Percentiles rank a stretch among this genome's conserved stretches.
These are phyloP conservation scores for Botrytis squamosa DNA, from an alignment of 2,329 filamentous ascomycete genomes.

Conservation along the genomic window DNA sequence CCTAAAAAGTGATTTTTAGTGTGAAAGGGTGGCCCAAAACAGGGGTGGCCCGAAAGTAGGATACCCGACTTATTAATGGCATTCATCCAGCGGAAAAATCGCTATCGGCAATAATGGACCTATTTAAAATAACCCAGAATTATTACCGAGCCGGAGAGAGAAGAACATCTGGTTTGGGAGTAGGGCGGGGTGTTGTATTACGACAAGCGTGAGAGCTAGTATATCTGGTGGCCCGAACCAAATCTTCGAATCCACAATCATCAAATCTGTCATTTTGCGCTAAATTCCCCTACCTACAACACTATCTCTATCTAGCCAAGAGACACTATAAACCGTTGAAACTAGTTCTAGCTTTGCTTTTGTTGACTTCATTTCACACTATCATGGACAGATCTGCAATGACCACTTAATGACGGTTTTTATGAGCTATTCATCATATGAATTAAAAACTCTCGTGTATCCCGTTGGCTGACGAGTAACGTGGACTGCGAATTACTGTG, in stretches of 20 bases:
- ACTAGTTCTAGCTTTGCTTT: neutral
- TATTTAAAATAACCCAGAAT: neutral
- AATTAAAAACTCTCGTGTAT: neutral
- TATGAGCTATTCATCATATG: neutral
- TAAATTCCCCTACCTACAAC: neutral
- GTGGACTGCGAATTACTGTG: too few relatives aligned
- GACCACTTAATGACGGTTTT: neutral
- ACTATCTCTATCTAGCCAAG: neutral
- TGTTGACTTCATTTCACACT: neutral
- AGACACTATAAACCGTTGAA: neutral
- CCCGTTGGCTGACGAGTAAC: too few relatives aligned
- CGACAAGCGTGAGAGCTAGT: neutral
- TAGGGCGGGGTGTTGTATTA: neutral
- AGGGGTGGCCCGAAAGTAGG: too few relatives aligned
- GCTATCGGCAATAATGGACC: neutral
- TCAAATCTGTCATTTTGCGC: neutral
- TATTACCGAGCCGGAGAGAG: neutral
- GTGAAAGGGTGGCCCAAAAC: too few relatives aligned
- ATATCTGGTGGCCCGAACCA: neutral
- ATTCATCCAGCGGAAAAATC: neutral
- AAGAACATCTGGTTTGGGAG: fast-evolving
- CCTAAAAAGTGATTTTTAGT: too few relatives aligned
- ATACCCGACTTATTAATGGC: too few relatives aligned
- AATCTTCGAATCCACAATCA: too few relatives aligned
- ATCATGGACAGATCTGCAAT: neutral